These are phyloP conservation scores for Globisporangium spiculum DNA, from an alignment of 352 stramenopile species.

Conservation along the genomic window DNA sequence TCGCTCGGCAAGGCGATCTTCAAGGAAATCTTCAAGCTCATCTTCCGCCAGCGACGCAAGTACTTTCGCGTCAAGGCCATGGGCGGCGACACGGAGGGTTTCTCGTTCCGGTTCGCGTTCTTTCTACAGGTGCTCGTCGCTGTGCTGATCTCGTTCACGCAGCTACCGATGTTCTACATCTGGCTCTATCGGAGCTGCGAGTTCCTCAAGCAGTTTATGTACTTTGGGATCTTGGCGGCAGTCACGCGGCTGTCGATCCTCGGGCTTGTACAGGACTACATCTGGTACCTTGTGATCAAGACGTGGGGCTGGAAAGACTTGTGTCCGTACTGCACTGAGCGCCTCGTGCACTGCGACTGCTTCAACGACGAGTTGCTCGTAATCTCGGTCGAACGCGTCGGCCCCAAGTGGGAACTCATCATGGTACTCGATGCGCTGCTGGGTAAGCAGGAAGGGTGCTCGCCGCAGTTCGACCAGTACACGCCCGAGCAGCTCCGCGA, in stretches of 20 bases:
- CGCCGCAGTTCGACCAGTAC: slow-evolving; percentile 56
- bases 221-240: slow-evolving; percentile 54
- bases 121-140: slow-evolving; percentile 51
- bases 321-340: slow-evolving; percentile 67
- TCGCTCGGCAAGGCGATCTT: slow-evolving; percentile 64
- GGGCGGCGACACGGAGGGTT: slow-evolving; percentile 38
- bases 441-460: slow-evolving; percentile 37
- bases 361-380: slow-evolving; percentile 71
- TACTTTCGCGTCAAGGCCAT: slow-evolving; percentile 51
- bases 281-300: slow-evolving; percentile 56
- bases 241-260: slow-evolving; percentile 57
- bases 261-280: slow-evolving; percentile 43
- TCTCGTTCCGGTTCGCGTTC: slow-evolving; percentile 63
- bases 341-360: slow-evolving; percentile 59
- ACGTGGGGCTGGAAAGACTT: slow-evolving; percentile 58
- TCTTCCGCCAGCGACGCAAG: slow-evolving; percentile 66
- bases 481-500: slow-evolving; percentile 50
- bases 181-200: slow-evolving; percentile 56
- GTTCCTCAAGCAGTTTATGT: slow-evolving; percentile 70
- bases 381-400: slow-evolving; percentile 50
- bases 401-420: slow-evolving; percentile 68
- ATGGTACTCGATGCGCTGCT: slow-evolving; percentile 50
- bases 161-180: slow-evolving; percentile 65
- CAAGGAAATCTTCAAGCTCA: slow-evolving; percentile 76
- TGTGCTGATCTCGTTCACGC: slow-evolving; percentile 44